Base-by-base conservation (phyloP, 148 eudicot genomes). In the Euryodendron excelsum region DNA sequence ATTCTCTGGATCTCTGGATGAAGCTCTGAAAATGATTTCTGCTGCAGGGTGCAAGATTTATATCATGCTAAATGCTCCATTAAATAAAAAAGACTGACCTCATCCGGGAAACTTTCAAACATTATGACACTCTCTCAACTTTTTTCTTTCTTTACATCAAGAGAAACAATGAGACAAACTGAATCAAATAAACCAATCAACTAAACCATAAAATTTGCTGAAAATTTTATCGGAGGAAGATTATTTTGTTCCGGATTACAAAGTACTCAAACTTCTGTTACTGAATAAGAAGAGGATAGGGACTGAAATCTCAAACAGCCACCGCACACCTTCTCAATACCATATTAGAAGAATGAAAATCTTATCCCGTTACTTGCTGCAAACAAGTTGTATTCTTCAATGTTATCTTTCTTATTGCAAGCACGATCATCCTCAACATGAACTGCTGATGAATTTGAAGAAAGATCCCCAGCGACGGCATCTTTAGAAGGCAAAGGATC, bases 371-470 rank as follows among this genome's bases (percentile, higher is more conserved):
- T 96, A 81, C 91, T 88, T 28, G 92, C 85, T 7, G 97, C 94
- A 88, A 96, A 96, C 84, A 93, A 86, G 84, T 93, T 91, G 86
- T 96, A 96, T 84, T 96, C 99, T 87, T 90, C 98, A 62, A 91
- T 77, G 34, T 79, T 78, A 41, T 87, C 93, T 82, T 94, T 87
- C 87, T 86, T 84, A 81, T 84, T 82, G 85, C 85, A 83, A 65
- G 75, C 82, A 28, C 61, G 76, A 63, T 82, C 90, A 71, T 85
- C 89, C 60, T 83, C 92, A 36, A 79, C 72, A 74, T 62, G 80
- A 62, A 78, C 84, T n/a, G 79, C 74, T 1, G 82, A 73, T 48
- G 55, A 70, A 66, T 68, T 70, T 41, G 84, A 73, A 74, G 80
- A 75, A 36, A 80, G 56, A 62, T 79, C 80, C 34, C 80, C 86